Evolutionary conservation across 1,139 yeast genomes (phyloP).

Genomic region (Yamadazyma kanchanaburiensis): DNA sequence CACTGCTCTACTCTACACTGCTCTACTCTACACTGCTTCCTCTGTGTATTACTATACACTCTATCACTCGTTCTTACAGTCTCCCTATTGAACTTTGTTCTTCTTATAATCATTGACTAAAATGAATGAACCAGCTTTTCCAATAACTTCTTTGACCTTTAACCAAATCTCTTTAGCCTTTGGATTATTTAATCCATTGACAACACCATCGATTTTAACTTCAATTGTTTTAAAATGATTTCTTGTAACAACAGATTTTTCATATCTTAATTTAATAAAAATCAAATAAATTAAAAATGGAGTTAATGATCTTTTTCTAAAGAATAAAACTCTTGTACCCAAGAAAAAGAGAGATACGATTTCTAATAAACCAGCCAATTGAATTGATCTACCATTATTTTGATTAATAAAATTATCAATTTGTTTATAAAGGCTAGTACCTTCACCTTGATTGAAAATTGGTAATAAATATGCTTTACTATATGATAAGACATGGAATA

Average conservation of each 20-base stretch:
- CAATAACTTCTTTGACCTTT: slow-evolving; percentile 45
- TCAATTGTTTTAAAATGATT: slow-evolving; percentile 68
- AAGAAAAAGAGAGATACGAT: slow-evolving; percentile 51
- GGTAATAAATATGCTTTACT: slow-evolving; percentile 67
- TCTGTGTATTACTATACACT: too few relatives aligned
- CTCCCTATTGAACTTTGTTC: slow-evolving; percentile 17
- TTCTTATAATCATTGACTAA: slow-evolving; percentile 38
- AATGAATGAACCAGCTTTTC: slow-evolving; percentile 28
- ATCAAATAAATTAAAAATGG: slow-evolving; percentile 55
- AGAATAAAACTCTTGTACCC: slow-evolving; percentile 53
- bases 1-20: too few relatives aligned
- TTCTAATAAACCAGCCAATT: slow-evolving; percentile 70
- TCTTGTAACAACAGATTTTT: slow-evolving; percentile 72
- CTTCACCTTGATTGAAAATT: slow-evolving; percentile 47
- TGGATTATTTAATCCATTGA: slow-evolving; percentile 58
- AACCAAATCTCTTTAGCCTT: slow-evolving; percentile 63
- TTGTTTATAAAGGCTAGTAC: slow-evolving; percentile 31
- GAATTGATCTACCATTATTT: slow-evolving; percentile 69
- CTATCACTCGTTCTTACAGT: too few relatives aligned
- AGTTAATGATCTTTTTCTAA: slow-evolving; percentile 62
- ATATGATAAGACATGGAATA: slow-evolving; percentile 61
- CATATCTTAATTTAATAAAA: slow-evolving; percentile 77
- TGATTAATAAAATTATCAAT: slow-evolving; percentile 55
- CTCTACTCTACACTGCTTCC: too few relatives aligned
- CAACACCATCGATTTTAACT: slow-evolving; percentile 64